A percentile compares a stretch with the other conserved stretches of the same genome.
Evolutionary conservation across 495 filamentous ascomycete genomes (phyloP).

Genomic region (Talaromyces stipitatus): DNA sequence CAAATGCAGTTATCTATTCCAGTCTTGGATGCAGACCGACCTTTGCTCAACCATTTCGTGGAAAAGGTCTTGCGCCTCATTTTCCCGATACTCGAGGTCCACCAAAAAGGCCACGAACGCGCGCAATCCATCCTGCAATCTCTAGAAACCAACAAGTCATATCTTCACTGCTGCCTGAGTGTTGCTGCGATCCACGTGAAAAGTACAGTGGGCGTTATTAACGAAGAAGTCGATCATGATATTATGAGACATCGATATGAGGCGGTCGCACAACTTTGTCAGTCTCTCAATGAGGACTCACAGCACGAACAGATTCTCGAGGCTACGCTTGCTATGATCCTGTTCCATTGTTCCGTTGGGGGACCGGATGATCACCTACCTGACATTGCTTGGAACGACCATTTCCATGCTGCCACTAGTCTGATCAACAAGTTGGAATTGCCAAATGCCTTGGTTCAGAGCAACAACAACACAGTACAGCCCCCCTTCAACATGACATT

Average conservation of each 20-base stretch:
- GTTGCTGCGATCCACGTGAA: conserved; percentile 94
- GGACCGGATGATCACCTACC: conserved; percentile 76
- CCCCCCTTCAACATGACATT: conserved; percentile 93
- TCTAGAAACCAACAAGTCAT: conserved; percentile 82
- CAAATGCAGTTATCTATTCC: conserved; percentile 65
- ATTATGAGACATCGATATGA: conserved; percentile 91
- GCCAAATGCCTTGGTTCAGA: conserved; percentile 28
- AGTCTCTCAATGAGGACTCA: conserved; percentile 69
- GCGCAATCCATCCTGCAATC: conserved; percentile 77
- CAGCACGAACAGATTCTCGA: conserved; percentile 86
- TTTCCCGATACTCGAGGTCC: conserved; percentile 84
- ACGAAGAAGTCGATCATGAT: conserved; percentile 76
- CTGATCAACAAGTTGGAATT: conserved; percentile 83
- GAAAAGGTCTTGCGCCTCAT: conserved; percentile 79
- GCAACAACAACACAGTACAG: conserved; percentile 44
- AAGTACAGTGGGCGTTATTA: conserved; percentile 56
- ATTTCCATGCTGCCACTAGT: conserved; percentile 84
- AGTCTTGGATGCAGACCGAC: conserved; percentile 82
- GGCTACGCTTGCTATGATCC: conserved; percentile 90
- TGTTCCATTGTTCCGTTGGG: conserved; percentile 94
- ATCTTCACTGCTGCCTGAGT: conserved; percentile 92
- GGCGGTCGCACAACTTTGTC: conserved; percentile 78
- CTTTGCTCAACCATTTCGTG: conserved; percentile 86
- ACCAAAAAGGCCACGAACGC: conserved; percentile 70
- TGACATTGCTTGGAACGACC: conserved; percentile 93